These are phyloP conservation scores for cucumber (Cucumis sativus) DNA, from an alignment of 306 rosid species.

Conservation along the genomic window Cucumber_9930_V3 NC_026659.2:4920501-4921000, in stretches of 20 bases:
- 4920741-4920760: conserved; percentile 27
- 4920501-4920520: conserved; percentile 45
- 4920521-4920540: conserved; percentile 33
- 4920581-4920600: conserved; percentile 80
- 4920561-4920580: conserved; percentile 82
- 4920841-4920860: conserved; percentile 25
- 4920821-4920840: conserved; percentile 31
- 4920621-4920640: conserved; percentile 74
- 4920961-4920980: conserved; percentile 32
- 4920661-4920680: conserved; percentile 31
- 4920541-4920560: conserved; percentile 37
- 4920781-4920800: conserved; percentile 14
- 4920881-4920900: conserved; percentile 23
- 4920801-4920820: conserved; percentile 25
- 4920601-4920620: conserved; percentile 69
- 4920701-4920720: conserved; percentile 19
- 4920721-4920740: conserved; percentile 39
- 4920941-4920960: conserved; percentile 30
- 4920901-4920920: conserved; percentile 8
- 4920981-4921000: conserved; percentile 18
- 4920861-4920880: conserved; percentile 25
- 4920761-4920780: conserved; percentile 26
- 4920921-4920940: conserved; percentile 29
- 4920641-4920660: conserved; percentile 27
- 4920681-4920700: conserved; percentile 25